phyloP scores from a whole-genome alignment of 202 grass and related monocot genomes.

The Dendrocalamus latiflorus region DNA sequence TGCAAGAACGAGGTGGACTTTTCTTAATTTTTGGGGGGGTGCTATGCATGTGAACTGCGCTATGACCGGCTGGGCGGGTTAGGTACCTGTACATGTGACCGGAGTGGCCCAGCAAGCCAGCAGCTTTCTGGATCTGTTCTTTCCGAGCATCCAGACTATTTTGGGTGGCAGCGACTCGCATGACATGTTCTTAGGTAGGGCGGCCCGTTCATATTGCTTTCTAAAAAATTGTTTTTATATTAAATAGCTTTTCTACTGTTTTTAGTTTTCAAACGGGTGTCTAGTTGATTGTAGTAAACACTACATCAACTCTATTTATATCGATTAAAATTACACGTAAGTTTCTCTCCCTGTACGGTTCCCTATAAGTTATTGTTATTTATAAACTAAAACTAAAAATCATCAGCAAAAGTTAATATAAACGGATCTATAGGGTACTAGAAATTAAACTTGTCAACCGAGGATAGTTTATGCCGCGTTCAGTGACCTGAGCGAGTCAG shows the following conservation, averaged over 20 bases:
- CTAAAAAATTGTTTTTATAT: too few relatives aligned
- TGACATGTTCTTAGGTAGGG: neutral
- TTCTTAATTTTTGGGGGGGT: neutral
- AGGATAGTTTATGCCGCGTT: neutral
- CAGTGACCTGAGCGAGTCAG: neutral
- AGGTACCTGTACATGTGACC: neutral
- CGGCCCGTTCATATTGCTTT: too few relatives aligned
- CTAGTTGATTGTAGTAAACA: too few relatives aligned
- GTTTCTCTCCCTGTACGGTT: too few relatives aligned
- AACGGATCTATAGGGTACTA: neutral
- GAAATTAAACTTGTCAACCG: neutral
- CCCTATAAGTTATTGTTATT: too few relatives aligned
- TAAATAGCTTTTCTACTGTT: too few relatives aligned
- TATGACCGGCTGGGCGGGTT: neutral
- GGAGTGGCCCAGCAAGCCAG: neutral
- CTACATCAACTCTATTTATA: too few relatives aligned
- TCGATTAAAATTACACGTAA: too few relatives aligned
- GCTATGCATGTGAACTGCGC: constrained; percentile 40
- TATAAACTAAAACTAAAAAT: too few relatives aligned
- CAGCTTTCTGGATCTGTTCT: neutral
- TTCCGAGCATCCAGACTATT: neutral
- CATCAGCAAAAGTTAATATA: too few relatives aligned
- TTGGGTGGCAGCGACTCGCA: neutral
- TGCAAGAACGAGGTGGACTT: neutral
- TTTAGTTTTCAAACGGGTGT: too few relatives aligned